Percentiles rank a stretch among this genome's conserved stretches.
phyloP scores from a whole-genome alignment of 805 yeast species.

The Candida piceae region DNA sequence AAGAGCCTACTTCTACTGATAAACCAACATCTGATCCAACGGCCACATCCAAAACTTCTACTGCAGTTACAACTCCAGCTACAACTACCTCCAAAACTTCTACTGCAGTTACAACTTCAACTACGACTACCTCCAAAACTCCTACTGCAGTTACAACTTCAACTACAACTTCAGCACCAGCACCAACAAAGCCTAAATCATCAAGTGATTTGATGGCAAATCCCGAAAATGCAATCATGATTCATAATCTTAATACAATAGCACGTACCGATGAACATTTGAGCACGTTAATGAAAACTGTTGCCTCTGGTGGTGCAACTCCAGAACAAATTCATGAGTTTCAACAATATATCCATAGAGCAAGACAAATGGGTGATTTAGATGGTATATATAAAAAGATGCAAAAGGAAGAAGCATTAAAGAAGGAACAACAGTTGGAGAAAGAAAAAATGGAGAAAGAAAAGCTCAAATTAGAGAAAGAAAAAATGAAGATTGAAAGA shows the following conservation, averaged over 20 bases:
- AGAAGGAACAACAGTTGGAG: conserved; percentile 5
- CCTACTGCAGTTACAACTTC: not conserved
- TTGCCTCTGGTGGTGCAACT: conserved; percentile 77
- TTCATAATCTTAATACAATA: conserved; percentile 75
- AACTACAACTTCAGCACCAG: conserved; percentile 1
- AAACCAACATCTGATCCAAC: no score
- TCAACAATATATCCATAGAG: conserved; percentile 74
- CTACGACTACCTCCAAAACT: not conserved
- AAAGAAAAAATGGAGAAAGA: conserved; percentile 9
- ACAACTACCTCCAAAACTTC: no score
- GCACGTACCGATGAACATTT: conserved; percentile 70
- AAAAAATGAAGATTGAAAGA: conserved; percentile 6
- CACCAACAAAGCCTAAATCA: conserved; percentile 17
- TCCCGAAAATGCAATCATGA: conserved; percentile 73
- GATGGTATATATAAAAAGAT: conserved; percentile 23
- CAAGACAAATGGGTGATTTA: conserved; percentile 62
- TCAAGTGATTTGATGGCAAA: conserved; percentile 32
- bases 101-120: not conserved
- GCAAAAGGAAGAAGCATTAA: conserved; percentile 16
- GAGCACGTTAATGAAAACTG: conserved; percentile 71
- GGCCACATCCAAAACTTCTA: no score
- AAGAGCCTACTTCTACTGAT: no score
- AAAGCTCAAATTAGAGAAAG: conserved; percentile 5
- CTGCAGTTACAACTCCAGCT: no score
- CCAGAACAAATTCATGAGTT: conserved; percentile 69